phyloP scores from a whole-genome alignment of 192 early-diverging fungal species.

The Phycomyces blakesleeanus region DNA sequence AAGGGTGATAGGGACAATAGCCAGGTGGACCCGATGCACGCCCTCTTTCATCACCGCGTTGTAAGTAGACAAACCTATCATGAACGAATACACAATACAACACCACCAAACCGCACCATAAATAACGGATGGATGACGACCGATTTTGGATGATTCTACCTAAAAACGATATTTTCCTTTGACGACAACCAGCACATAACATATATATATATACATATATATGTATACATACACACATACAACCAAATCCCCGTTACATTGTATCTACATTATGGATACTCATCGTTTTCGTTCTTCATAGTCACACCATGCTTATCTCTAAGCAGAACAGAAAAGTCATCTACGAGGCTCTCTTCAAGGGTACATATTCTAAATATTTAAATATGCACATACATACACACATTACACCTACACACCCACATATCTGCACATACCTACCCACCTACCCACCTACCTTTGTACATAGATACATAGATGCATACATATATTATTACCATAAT shows the following conservation, averaged over 20 bases:
- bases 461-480: slow-evolving; percentile 2
- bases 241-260: too few relatives aligned
- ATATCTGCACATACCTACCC: too few relatives aligned
- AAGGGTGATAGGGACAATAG: slow-evolving; percentile 1
- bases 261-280: neutral
- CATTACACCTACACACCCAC: too few relatives aligned
- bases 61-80: slow-evolving; percentile 5
- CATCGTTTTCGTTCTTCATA: neutral
- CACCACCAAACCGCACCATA: neutral
- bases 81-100: slow-evolving; percentile 1
- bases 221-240: too few relatives aligned
- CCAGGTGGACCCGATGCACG: slow-evolving; percentile 5
- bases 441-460: too few relatives aligned
- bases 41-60: slow-evolving; percentile 24
- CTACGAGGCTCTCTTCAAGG: slow-evolving; percentile 90
- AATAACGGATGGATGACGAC: neutral
- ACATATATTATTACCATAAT: slow-evolving; percentile 14
- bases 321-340: slow-evolving; percentile 95
- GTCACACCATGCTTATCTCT: slow-evolving; percentile 88
- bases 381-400: too few relatives aligned
- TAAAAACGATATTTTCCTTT: neutral
- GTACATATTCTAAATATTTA: slow-evolving; percentile 40
- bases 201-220: too few relatives aligned
- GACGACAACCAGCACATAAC: too few relatives aligned
- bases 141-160: neutral